These are phyloP conservation scores for Xylariaceae sp. DNA, from an alignment of 2,329 filamentous ascomycete genomes.

Conservation along the genomic window DNA sequence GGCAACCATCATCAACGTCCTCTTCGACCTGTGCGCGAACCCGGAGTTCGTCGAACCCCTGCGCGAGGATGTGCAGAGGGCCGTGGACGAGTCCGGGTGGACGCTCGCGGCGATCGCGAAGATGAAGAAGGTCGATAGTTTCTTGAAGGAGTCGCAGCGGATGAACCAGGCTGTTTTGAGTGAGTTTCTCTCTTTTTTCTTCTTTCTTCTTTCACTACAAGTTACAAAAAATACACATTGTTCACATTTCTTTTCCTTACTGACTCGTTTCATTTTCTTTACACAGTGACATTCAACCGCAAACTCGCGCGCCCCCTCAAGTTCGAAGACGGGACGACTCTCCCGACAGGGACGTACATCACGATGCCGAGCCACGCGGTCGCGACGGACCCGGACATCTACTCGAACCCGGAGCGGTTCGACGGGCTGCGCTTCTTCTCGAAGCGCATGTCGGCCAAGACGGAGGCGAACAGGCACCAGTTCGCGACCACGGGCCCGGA, in stretches of 20 bases:
- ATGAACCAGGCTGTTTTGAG: conserved; percentile 20
- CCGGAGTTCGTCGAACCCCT: conserved; percentile 16
- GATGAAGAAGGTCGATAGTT: conserved; percentile 20
- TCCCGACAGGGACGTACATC: conserved; percentile 17
- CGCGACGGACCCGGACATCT: conserved; percentile 16
- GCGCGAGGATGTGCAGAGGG: conserved; percentile 16
- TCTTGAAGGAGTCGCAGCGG: conserved; percentile 20
- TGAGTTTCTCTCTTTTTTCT: conserved; percentile 8
- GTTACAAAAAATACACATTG: too few species aligned
- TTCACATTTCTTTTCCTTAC: too few species aligned
- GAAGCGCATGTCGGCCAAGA: conserved; percentile 17
- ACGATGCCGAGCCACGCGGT: conserved; percentile 17
- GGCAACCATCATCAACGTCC: conserved; percentile 17
- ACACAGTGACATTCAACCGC: conserved; percentile 18
- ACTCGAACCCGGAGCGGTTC: conserved; percentile 17
- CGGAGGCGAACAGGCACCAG: conserved; percentile 17
- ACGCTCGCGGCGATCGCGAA: conserved; percentile 17
- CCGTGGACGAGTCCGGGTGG: conserved; percentile 17
- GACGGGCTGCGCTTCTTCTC: conserved; percentile 18
- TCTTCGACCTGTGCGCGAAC: conserved; percentile 18
- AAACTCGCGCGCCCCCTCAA: conserved; percentile 11
- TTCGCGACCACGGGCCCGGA: conserved; percentile 17
- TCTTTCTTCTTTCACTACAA: background rate
- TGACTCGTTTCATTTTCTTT: conserved; percentile 10
- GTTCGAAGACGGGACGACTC: conserved; percentile 15